Evolutionary conservation across 2,329 filamentous ascomycete genomes (phyloP).

Genomic region (Beauveria varroae): DNA sequence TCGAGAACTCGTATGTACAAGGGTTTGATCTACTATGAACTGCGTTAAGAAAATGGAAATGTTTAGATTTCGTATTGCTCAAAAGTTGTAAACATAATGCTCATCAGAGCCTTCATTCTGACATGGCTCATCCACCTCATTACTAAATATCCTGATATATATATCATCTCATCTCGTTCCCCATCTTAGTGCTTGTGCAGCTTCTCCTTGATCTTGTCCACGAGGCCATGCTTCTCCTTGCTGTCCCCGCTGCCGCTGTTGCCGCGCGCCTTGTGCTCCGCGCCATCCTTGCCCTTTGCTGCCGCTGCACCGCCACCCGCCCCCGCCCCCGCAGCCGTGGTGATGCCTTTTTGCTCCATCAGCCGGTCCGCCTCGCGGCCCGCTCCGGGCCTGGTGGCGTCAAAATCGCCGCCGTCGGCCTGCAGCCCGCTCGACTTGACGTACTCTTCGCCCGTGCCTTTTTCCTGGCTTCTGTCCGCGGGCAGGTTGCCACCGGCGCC

Average conservation of each 20-base stretch:
- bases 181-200: constrained; percentile 11
- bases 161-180: not conserved
- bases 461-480: constrained; percentile 19
- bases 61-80: not conserved
- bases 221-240: constrained; percentile 10
- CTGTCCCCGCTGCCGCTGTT: not conserved
- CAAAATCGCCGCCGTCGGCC: constrained; percentile 62
- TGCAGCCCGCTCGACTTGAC: constrained; percentile 50
- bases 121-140: not conserved
- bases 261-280: not conserved
- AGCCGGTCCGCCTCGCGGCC: constrained; percentile 57
- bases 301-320: too few species aligned
- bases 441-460: constrained; percentile 48
- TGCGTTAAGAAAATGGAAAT: not conserved
- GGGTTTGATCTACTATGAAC: not conserved
- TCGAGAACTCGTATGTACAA: not conserved
- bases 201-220: constrained; percentile 12
- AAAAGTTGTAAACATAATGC: not conserved
- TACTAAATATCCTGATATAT: not conserved
- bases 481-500: constrained; percentile 19
- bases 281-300: not conserved
- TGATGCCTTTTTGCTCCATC: constrained; percentile 26
- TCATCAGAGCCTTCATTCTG: not conserved
- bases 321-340: not conserved
- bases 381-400: constrained; percentile 55